Percentiles rank a stretch among this genome's conserved stretches.
Evolutionary conservation across 192 early-diverging fungal genomes (phyloP).

Genomic region (Linnemannia hyalina): DNA sequence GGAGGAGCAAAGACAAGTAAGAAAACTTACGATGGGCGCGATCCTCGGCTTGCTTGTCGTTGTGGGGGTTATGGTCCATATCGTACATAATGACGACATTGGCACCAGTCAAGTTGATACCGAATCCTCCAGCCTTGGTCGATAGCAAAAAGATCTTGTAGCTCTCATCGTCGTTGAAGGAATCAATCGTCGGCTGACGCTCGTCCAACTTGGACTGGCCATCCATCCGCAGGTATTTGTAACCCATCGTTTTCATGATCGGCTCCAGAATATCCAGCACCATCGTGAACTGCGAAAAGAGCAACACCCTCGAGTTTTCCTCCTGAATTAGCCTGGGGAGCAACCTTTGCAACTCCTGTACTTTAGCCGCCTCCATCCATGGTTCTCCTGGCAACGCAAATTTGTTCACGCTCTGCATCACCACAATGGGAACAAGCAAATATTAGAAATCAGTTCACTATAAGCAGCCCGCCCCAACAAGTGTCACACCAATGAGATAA

Average conservation of each 20-base stretch:
- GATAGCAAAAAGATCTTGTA: constrained; percentile 79
- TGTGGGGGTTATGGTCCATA: constrained; percentile 91
- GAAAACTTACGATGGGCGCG: constrained; percentile 78
- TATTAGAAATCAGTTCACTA: background rate
- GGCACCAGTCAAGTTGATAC: constrained; percentile 84
- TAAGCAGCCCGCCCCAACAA: background rate
- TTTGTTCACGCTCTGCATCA: constrained; percentile 47
- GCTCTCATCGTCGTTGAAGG: constrained; percentile 72
- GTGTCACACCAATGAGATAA: background rate
- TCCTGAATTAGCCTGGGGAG: constrained; percentile 65
- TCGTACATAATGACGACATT: constrained; percentile 84
- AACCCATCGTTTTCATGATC: constrained; percentile 65
- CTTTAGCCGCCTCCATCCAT: constrained; percentile 85
- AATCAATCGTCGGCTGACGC: constrained; percentile 82
- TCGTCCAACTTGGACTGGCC: constrained; percentile 77
- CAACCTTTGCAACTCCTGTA: constrained; percentile 68
- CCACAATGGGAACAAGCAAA: background rate
- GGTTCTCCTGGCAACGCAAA: constrained; percentile 63
- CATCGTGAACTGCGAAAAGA: constrained; percentile 90
- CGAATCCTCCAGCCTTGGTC: constrained; percentile 87
- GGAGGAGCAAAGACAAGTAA: background rate
- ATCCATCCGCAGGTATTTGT: constrained; percentile 73
- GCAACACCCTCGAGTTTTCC: constrained; percentile 68
- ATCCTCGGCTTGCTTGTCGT: constrained; percentile 88
- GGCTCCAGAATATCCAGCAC: constrained; percentile 85